Evolutionary conservation across 352 stramenopile species (phyloP), one percentile per base, ranked within the genome.

Genomic region (Pythium vanterpoolii): DNA sequence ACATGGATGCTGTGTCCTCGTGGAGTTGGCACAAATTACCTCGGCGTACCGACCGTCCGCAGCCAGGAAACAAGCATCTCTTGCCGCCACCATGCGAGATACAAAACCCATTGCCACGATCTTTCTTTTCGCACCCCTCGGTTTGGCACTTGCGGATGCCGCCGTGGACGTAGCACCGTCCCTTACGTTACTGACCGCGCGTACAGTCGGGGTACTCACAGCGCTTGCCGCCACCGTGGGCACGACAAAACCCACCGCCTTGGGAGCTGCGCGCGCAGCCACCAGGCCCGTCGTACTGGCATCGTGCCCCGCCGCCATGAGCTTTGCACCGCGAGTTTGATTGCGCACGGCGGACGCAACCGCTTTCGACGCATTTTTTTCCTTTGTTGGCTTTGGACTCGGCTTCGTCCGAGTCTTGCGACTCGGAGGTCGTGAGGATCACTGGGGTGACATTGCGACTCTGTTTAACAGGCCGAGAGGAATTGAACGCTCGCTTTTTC

Each of bases 271-370:
- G 69, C 7, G 68, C 72, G 59, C 85, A 94, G 14, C 82, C 82
- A n/a, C 71, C 77, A 18, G 75, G 64, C 13, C 78, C 79, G 10
- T 64, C 52, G 51, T 72, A 92, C 49, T 90, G 83, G 51, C 85
- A 94, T 4, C 85, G 71, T 0, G 83, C 83, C 6, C 85, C 85
- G 16, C 84, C 84, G 0, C 82, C 82, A 33, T 91, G 79, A 5
- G 82, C 82, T 34, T 93, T 93, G 74, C 84, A 93, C 14, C 82
- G 82, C 33, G 77, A 88, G 48, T 93, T 93, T n/a, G 81, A 91
- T 57, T 92, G 82, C 8, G 84, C 82, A 18, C 84, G 82, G 8
- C 82, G 68, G 6, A 62, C 83, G 31, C 84, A 94, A 0, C 69
- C 72, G 1, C 56, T 27, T 42, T 89, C 80, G 39, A 87, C 69